Percentiles rank a stretch among this genome's conserved stretches.
These are phyloP conservation scores for Fusarium tjaetaba DNA, from an alignment of 2,329 filamentous ascomycete genomes.

Conservation along the genomic window DNA sequence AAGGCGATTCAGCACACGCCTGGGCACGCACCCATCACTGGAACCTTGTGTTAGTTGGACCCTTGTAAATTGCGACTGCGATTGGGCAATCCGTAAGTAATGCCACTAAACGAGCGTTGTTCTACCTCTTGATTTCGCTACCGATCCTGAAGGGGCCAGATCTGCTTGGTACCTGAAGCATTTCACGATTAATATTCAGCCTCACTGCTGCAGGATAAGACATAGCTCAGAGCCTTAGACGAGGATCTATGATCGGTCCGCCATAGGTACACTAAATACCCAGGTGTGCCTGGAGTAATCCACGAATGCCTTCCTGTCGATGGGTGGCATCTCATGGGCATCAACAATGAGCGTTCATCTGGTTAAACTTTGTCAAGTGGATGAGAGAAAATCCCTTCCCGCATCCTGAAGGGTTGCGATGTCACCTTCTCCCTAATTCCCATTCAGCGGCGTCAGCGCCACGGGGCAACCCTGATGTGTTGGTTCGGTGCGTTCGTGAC, in stretches of 20 bases:
- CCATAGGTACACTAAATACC: not conserved
- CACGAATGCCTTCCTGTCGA: constrained; percentile 1
- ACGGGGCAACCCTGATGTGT: constrained; percentile 20
- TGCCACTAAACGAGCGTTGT: constrained; percentile 15
- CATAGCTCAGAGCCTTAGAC: not conserved
- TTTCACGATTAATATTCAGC: constrained; percentile 12
- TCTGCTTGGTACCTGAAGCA: constrained; percentile 1
- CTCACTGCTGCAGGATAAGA: constrained; percentile 16
- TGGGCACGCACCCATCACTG: constrained; percentile 22
- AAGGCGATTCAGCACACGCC: constrained; percentile 20
- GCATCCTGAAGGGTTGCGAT: constrained; percentile 25
- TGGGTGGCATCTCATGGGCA: constrained; percentile 34
- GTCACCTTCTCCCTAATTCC: constrained; percentile 27
- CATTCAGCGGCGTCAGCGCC: constrained; percentile 24
- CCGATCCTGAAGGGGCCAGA: constrained; percentile 1
- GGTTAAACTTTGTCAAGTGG: constrained; percentile 32
- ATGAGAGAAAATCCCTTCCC: constrained; percentile 27
- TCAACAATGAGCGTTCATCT: constrained; percentile 18
- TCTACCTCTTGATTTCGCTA: constrained; percentile 11
- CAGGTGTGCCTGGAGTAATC: not conserved
- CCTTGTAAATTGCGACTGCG: constrained; percentile 14
- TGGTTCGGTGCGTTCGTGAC: constrained; percentile 1
- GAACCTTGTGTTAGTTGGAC: constrained; percentile 23
- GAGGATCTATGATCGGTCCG: constrained; percentile 4
- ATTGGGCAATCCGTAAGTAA: constrained; percentile 17